Percentiles rank a stretch among this genome's conserved stretches.
Conservation (phyloP, 352 stramenopile genomes). For the Poterioochromonas sp. region DNA sequence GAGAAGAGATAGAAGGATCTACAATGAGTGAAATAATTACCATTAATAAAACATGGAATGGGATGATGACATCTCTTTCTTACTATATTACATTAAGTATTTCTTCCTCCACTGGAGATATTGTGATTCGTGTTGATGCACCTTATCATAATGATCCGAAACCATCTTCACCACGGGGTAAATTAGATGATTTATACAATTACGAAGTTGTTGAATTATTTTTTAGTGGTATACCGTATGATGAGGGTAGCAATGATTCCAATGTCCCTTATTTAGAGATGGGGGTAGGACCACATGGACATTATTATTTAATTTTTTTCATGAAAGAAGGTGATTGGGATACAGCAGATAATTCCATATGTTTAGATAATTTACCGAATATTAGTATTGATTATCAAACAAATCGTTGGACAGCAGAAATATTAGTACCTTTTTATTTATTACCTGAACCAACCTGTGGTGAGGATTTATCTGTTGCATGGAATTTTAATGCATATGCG, state of each 20-base stretch:
- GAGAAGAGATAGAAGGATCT: too few relatives aligned
- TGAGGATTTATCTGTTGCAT: not conserved
- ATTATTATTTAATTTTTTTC: conserved; percentile 16
- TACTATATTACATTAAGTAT: not conserved
- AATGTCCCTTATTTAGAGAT: conserved; percentile 18
- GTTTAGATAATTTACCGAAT: not conserved
- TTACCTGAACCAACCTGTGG: conserved; percentile 17
- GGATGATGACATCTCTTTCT: not conserved
- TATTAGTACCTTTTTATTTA: not conserved
- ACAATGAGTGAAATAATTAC: not conserved
- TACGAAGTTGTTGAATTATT: conserved; percentile 30
- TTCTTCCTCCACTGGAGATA: not conserved
- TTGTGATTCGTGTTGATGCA: conserved; percentile 11
- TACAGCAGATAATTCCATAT: not conserved
- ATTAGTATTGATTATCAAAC: not conserved
- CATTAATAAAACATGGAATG: not conserved
- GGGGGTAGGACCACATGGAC: not conserved
- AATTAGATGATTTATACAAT: not conserved
- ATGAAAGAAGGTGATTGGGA: conserved; percentile 14
- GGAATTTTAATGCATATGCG: conserved; percentile 11
- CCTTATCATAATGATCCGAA: conserved; percentile 3
- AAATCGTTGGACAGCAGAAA: not conserved
- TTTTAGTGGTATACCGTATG: not conserved
- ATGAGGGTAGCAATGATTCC: not conserved
- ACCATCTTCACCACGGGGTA: not conserved